Evolutionary conservation across 306 rosid species (phyloP).

Genomic region (Vigna hirtella): DNA sequence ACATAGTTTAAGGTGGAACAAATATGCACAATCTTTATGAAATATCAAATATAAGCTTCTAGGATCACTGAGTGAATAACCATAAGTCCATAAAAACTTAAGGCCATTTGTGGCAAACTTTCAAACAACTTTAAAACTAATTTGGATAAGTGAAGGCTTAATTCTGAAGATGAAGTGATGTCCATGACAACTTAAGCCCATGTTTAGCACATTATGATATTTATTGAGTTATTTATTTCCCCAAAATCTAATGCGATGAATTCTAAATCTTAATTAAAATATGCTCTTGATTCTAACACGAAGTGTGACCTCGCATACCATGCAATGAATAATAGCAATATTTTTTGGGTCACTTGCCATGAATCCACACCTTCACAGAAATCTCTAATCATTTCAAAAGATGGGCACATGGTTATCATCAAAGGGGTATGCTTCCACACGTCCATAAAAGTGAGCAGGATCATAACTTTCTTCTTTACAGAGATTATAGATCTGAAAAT

Average conservation of each 20-base stretch:
- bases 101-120: background rate
- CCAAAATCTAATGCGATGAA: conserved; percentile 13
- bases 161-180: conserved; percentile 5
- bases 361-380: conserved; percentile 83
- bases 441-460: conserved; percentile 79
- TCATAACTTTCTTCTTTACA: conserved; percentile 90
- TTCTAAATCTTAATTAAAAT: conserved; percentile 8
- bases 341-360: conserved; percentile 77
- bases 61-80: conserved; percentile 12
- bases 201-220: background rate
- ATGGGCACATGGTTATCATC: conserved; percentile 95
- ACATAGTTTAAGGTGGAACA: background rate
- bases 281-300: conserved; percentile 10
- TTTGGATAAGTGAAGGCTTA: conserved; percentile 5
- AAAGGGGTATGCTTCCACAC: conserved; percentile 85
- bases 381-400: conserved; percentile 72
- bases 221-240: conserved; percentile 9
- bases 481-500: conserved; percentile 83
- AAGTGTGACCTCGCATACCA: conserved; percentile 62
- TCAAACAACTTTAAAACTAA: background rate
- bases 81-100: background rate
- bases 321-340: conserved; percentile 91
- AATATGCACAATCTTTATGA: conserved; percentile 1
- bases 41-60: conserved; percentile 25
- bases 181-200: background rate